A percentile compares a stretch with the other conserved stretches of the same genome.
These are phyloP conservation scores for Arctium lappa DNA, from an alignment of 129 eudicot genomes.

Conservation along the genomic window DNA sequence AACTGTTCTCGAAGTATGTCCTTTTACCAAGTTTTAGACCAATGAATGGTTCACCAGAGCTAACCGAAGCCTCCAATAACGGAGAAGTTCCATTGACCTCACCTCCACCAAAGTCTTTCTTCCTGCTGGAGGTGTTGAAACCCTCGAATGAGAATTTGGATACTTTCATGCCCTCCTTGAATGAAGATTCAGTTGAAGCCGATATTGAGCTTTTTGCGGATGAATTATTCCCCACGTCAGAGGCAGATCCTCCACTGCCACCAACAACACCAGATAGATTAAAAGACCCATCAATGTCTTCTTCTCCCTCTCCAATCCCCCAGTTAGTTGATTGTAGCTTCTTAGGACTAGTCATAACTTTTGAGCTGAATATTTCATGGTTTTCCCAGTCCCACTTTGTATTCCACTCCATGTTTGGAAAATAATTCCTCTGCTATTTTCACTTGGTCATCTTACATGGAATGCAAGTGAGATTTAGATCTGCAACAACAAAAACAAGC, in stretches of 20 bases:
- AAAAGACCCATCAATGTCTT: conserved; percentile 49
- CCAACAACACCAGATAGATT: conserved; percentile 55
- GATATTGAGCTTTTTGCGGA: conserved; percentile 78
- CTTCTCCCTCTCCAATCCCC: conserved; percentile 49
- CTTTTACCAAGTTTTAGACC: conserved; percentile 81
- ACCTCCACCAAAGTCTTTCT: conserved; percentile 30
- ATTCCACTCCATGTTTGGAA: conserved; percentile 65
- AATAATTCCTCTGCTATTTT: conserved; percentile 17
- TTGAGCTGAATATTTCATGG: conserved; percentile 46
- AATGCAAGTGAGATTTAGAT: conserved; percentile 26
- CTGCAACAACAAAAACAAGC: conserved; percentile 25
- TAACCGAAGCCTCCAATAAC: conserved; percentile 49
- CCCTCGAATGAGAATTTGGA: conserved; percentile 44
- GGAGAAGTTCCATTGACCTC: conserved; percentile 41
- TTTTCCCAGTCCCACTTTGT: conserved; percentile 87
- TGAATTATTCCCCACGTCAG: conserved; percentile 59
- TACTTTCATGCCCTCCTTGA: conserved; percentile 39
- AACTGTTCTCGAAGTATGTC: conserved; percentile 66
- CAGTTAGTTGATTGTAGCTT: conserved; percentile 51
- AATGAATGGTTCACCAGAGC: conserved; percentile 63
- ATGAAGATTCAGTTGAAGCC: conserved; percentile 72
- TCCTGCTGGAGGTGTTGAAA: conserved; percentile 32
- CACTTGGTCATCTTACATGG: conserved; percentile 18
- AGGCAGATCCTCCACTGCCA: conserved; percentile 38
- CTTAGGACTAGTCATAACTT: conserved; percentile 49